These are phyloP conservation scores for Hibiscus trionum DNA, from an alignment of 345 rosid species.

Conservation along the genomic window DNA sequence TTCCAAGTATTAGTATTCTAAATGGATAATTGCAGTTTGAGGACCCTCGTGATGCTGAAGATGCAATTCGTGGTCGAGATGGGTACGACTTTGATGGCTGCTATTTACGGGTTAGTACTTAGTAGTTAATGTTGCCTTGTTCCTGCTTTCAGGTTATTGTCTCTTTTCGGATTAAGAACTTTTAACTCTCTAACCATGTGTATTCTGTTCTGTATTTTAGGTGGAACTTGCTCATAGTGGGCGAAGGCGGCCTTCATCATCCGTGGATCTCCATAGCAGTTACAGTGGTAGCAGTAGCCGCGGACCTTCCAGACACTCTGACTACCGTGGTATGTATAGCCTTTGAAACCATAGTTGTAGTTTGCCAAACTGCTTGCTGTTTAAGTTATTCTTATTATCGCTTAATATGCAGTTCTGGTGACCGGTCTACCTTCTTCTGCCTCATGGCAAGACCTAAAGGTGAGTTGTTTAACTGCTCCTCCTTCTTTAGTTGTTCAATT, in stretches of 20 bases:
- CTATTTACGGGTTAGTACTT: constrained; percentile 48
- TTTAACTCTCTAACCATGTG: not conserved
- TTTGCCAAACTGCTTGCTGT: not conserved
- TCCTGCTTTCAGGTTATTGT: not conserved
- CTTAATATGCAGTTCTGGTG: constrained; percentile 52
- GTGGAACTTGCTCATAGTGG: constrained; percentile 95
- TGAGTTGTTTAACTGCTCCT: constrained; percentile 16
- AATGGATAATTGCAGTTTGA: constrained; percentile 48
- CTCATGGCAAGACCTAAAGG: constrained; percentile 99
- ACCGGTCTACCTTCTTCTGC: constrained; percentile 94
- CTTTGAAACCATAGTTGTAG: not conserved
- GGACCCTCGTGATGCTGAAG: constrained; percentile 92
- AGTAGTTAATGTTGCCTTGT: constrained; percentile 16
- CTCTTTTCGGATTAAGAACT: not conserved
- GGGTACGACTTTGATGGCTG: constrained; percentile 86
- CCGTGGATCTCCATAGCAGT: constrained; percentile 64
- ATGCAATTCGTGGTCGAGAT: constrained; percentile 85
- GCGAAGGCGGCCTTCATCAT: constrained; percentile 63
- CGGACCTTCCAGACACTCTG: constrained; percentile 73
- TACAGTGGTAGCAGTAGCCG: constrained; percentile 60
- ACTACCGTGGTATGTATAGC: constrained; percentile 67
- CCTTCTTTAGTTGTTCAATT: not conserved
- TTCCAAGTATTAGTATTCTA: not conserved
- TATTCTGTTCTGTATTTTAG: constrained; percentile 25
- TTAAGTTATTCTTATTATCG: not conserved